A percentile compares a stretch with the other conserved stretches of the same genome.
Evolutionary conservation across 331 rosid genomes (phyloP).

Genomic region (Telfairia occidentalis): DNA sequence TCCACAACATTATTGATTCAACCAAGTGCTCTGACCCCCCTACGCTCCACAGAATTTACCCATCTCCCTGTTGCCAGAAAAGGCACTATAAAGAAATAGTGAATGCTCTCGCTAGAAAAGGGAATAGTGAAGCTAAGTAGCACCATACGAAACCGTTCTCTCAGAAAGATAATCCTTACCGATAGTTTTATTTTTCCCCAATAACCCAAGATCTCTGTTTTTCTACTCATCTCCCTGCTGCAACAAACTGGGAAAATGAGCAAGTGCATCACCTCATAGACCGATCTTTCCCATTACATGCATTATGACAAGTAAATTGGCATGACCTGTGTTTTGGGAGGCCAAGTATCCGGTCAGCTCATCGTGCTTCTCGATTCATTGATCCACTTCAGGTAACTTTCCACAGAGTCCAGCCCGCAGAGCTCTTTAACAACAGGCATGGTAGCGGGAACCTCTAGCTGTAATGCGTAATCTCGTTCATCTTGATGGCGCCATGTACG

Average conservation of each 20-base stretch:
- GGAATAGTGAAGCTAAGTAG: no score
- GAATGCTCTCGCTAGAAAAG: background rate
- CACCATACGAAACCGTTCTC: background rate
- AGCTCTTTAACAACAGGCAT: slow-evolving; percentile 76
- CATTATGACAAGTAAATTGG: background rate
- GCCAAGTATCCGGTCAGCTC: background rate
- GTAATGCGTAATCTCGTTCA: slow-evolving; percentile 26
- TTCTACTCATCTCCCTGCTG: background rate
- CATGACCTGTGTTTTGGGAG: background rate
- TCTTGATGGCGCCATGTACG: slow-evolving; percentile 42
- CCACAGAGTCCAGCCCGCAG: slow-evolving; percentile 55
- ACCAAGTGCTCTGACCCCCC: background rate
- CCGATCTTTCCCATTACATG: background rate
- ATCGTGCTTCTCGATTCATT: background rate
- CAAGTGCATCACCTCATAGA: background rate
- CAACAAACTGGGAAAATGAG: background rate
- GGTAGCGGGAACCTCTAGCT: slow-evolving; percentile 71
- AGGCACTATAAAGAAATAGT: background rate
- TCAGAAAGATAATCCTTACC: background rate
- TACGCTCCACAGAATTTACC: background rate
- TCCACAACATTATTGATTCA: background rate
- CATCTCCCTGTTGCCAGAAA: background rate
- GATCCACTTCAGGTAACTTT: slow-evolving; percentile 63
- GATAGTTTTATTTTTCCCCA: background rate
- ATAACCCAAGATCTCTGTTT: background rate